These are phyloP conservation scores for Zizania latifolia DNA, from an alignment of 176 grass and related monocot genomes.

Conservation along the genomic window DNA sequence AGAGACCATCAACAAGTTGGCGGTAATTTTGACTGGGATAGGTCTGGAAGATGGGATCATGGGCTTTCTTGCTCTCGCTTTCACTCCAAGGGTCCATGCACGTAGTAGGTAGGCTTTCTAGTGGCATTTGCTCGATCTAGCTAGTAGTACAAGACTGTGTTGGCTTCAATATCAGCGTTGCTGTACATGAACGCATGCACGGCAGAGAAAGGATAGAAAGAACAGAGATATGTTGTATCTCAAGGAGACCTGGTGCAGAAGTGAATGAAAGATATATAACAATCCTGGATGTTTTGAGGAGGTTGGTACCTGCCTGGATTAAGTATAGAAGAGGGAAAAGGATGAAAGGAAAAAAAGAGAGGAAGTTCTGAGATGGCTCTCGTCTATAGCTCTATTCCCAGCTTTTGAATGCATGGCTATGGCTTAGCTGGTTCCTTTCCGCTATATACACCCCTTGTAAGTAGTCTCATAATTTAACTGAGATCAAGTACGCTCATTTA, in stretches of 20 bases:
- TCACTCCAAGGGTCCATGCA: constrained; percentile 63
- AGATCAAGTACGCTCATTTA: constrained; percentile 26
- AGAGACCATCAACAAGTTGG: constrained; percentile 18
- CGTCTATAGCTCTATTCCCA: constrained; percentile 10
- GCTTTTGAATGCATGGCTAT: constrained; percentile 34
- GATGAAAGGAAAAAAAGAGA: constrained; percentile 15
- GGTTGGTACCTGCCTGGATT: too few relatives aligned
- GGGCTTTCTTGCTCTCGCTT: constrained; percentile 70
- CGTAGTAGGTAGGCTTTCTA: constrained; percentile 21
- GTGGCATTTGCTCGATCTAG: constrained; percentile 29
- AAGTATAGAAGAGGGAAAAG: constrained; percentile 6
- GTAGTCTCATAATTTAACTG: constrained; percentile 16
- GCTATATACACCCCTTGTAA: constrained; percentile 19
- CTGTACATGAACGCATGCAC: constrained; percentile 21
- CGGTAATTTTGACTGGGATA: constrained; percentile 29
- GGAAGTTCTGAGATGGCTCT: constrained; percentile 15
- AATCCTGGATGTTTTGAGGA: constrained; percentile 15
- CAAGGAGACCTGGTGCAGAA: constrained; percentile 20
- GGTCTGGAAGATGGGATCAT: constrained; percentile 61
- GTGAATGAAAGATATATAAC: constrained; percentile 24
- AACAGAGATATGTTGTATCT: constrained; percentile 25
- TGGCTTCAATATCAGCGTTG: constrained; percentile 28
- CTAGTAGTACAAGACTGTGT: constrained; percentile 32
- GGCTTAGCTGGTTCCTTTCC: constrained; percentile 23
- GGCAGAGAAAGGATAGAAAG: constrained; percentile 20